phyloP scores from a whole-genome alignment of 805 yeast species.

The Komagataella kurtzmanii region DNA sequence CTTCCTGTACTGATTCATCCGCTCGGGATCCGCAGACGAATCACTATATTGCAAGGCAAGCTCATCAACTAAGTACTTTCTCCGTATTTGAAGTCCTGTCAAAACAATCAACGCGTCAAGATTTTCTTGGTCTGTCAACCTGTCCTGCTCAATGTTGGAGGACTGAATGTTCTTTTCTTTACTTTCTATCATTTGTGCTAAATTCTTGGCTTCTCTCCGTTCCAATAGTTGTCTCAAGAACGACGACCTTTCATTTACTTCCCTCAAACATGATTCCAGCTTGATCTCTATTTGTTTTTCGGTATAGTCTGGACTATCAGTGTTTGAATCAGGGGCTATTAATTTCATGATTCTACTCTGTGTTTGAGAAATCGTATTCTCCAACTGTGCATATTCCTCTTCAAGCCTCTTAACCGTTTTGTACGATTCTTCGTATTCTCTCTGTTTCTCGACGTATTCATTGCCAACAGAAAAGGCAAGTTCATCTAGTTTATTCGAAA shows the following conservation, averaged over 20 bases:
- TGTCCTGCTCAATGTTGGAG: constrained; percentile 6
- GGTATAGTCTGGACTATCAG: neutral
- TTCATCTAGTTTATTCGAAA: neutral
- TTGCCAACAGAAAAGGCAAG: neutral
- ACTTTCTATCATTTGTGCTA: constrained; percentile 27
- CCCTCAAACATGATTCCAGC: neutral
- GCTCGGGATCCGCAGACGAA: constrained; percentile 31
- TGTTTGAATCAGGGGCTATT: neutral
- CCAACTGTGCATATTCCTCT: constrained; percentile 6
- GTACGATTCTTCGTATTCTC: neutral
- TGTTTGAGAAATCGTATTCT: constrained; percentile 1
- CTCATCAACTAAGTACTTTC: constrained; percentile 41
- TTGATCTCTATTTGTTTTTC: neutral
- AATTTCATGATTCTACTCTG: neutral
- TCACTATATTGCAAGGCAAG: constrained; percentile 19
- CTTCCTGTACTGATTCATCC: constrained; percentile 54
- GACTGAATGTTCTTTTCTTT: constrained; percentile 16
- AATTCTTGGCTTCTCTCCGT: constrained; percentile 28
- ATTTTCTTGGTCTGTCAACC: constrained; percentile 7
- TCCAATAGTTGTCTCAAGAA: constrained; percentile 18
- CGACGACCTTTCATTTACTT: neutral
- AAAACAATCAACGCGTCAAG: constrained; percentile 24
- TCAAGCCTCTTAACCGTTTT: constrained; percentile 2
- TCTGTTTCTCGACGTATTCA: neutral
- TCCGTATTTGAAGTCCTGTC: constrained; percentile 36